Conservation (phyloP, 106 monocot genomes). For the Vanilla planifolia region DNA sequence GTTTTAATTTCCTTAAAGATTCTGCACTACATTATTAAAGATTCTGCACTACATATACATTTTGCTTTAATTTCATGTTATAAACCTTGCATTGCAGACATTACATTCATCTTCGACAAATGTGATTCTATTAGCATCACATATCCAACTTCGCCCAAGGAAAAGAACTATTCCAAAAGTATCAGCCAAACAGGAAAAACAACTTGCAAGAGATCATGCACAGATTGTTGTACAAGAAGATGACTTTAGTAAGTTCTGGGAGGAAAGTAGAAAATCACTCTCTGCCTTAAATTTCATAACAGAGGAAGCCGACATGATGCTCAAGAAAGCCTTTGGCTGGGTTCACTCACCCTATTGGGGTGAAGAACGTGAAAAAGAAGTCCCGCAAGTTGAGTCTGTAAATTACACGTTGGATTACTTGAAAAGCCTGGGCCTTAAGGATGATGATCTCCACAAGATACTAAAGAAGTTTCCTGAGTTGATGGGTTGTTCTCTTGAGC, state of each 20-base stretch:
- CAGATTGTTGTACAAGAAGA: slow-evolving; percentile 25
- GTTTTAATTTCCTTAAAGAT: too few species aligned
- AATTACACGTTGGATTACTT: slow-evolving; percentile 43
- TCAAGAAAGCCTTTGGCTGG: slow-evolving; percentile 89
- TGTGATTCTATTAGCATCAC: slow-evolving; percentile 1
- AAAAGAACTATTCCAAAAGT: slow-evolving; percentile 1
- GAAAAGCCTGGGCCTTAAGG: slow-evolving; percentile 53
- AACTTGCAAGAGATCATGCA: slow-evolving; percentile 23
- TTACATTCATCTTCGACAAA: slow-evolving; percentile 19
- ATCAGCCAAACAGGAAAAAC: slow-evolving; percentile 17
- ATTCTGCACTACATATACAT: too few species aligned
- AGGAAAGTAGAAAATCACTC: slow-evolving; percentile 43
- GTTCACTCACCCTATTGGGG: slow-evolving; percentile 85
- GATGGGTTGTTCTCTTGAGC: slow-evolving; percentile 65
- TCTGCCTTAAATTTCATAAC: slow-evolving; percentile 41
- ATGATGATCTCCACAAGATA: slow-evolving; percentile 80
- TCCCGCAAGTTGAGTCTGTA: slow-evolving; percentile 39
- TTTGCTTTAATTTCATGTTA: neutral
- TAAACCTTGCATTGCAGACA: slow-evolving; percentile 19
- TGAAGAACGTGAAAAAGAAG: slow-evolving; percentile 59
- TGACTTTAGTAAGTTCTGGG: slow-evolving; percentile 49
- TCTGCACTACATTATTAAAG: too few species aligned
- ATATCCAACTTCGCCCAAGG: neutral
- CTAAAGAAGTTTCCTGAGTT: slow-evolving; percentile 92
- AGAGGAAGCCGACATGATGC: slow-evolving; percentile 54